Evolutionary conservation across 2,329 filamentous ascomycete species (phyloP).

Genomic region (Claviceps lovelessii): DNA sequence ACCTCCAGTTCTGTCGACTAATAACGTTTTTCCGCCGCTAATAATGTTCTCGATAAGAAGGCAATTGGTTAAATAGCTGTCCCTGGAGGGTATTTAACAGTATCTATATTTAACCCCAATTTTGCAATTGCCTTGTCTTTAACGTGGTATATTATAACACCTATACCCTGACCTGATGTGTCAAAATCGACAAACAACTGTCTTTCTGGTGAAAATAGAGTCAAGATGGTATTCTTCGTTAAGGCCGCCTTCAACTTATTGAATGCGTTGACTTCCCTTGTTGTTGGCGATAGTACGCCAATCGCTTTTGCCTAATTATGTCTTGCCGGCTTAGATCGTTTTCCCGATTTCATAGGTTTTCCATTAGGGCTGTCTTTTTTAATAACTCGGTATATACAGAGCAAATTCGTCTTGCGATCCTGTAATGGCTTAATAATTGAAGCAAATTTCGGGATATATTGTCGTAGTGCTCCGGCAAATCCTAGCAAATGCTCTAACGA

Average conservation of each 20-base stretch:
- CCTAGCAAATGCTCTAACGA: too few species aligned
- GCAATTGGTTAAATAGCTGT: background rate
- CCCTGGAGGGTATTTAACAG: background rate
- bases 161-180: background rate
- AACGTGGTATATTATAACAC: background rate
- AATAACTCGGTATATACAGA: background rate
- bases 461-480: too few species aligned
- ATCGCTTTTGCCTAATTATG: background rate
- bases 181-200: background rate
- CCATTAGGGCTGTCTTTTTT: background rate
- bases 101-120: background rate
- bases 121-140: background rate
- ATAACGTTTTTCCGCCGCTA: background rate
- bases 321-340: too few species aligned
- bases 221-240: background rate
- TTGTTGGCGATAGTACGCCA: background rate
- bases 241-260: background rate
- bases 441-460: too few species aligned
- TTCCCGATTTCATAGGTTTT: too few species aligned
- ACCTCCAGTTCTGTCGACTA: background rate
- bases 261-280: background rate
- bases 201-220: background rate
- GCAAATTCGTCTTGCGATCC: background rate
- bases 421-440: too few species aligned
- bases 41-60: background rate